Evolutionary conservation across 805 yeast species (phyloP), one percentile per base, ranked within the genome.

Genomic region (Sugiyamaella chiloensis): DNA sequence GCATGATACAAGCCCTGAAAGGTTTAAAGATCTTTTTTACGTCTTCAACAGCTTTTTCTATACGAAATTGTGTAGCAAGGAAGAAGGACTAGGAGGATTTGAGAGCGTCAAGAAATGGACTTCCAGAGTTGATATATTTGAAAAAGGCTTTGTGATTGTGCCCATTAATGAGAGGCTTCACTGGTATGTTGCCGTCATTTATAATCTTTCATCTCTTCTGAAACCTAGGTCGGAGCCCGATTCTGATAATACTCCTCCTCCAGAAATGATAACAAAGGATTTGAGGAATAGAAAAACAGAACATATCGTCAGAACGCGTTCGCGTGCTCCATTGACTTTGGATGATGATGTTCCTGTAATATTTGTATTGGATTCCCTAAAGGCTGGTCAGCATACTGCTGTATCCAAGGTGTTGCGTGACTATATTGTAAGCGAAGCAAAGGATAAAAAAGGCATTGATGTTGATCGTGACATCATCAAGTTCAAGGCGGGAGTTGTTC

Each of bases 11-110:
- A 71, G 67, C 51, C 72, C 8, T 23, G 54, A n/a, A 9, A 58
- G 68, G 6, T 44, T 55, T 6, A 64, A 68, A 2, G 60, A 66
- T 6, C 72, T 76, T 3, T 76, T 71, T 1, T 73, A 76, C 57
- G 72, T 89, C 1, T 78, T 93, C 64, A 86, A 87, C 58, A 84
- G 96, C 0, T 93, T 87, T 62, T 90, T 93, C 63, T 91, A 76
- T 67, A 78, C 86, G 0, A 81, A 81, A 57, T 67, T 88, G 40
- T 53, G 54, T 32, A 54, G 49, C 21, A 40, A 46, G 31, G 46
- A 34, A 5, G 51, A 52, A 11, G 55, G 52, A 59, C 58, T 44
- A 30, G 42, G 58, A 40, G 77, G 77, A 56, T 88, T 84, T 63
- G 69, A 68, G 0, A 82, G 81, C 55, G 83, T 87, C 12, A 78